Conservation (phyloP, 495 filamentous ascomycete species). For the Chaetomidium leptoderma region DNA sequence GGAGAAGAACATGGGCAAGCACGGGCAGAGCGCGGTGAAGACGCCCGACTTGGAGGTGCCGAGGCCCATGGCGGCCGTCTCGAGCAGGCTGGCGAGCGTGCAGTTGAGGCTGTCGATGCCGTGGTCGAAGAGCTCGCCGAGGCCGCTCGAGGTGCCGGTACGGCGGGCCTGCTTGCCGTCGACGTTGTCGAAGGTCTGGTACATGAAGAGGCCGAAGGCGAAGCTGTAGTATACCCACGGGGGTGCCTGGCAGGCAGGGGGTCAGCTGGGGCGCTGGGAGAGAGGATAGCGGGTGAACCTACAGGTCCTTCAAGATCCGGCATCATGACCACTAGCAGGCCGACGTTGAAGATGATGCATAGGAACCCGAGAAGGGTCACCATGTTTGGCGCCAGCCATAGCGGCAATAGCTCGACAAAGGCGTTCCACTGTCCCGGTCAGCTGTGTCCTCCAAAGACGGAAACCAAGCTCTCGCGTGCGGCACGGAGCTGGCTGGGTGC, state of each 20-base stretch:
- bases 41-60: slow-evolving; percentile 77
- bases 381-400: slow-evolving; percentile 98
- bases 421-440: slow-evolving; percentile 76
- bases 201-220: slow-evolving; percentile 92
- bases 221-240: slow-evolving; percentile 94
- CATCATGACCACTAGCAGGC: slow-evolving; percentile 72
- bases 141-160: slow-evolving; percentile 88
- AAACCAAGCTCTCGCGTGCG: not conserved
- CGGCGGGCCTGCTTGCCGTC: slow-evolving; percentile 95
- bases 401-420: slow-evolving; percentile 82
- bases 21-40: slow-evolving; percentile 86
- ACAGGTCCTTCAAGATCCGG: slow-evolving; percentile 91
- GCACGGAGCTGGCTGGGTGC: slow-evolving; percentile 3
- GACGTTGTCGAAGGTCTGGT: slow-evolving; percentile 97
- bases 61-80: slow-evolving; percentile 87
- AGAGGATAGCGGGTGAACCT: slow-evolving; percentile 30
- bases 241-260: slow-evolving; percentile 57
- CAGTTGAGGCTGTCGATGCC: slow-evolving; percentile 98
- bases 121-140: slow-evolving; percentile 97
- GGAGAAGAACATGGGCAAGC: slow-evolving; percentile 97
- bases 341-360: slow-evolving; percentile 86
- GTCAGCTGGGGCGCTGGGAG: slow-evolving; percentile 5
- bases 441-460: not conserved
- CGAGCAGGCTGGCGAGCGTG: slow-evolving; percentile 80
- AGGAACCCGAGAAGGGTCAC: slow-evolving; percentile 93